Evolutionary conservation across 169 alveolate species (phyloP).

Genomic region (Hammondia hammondi): DNA sequence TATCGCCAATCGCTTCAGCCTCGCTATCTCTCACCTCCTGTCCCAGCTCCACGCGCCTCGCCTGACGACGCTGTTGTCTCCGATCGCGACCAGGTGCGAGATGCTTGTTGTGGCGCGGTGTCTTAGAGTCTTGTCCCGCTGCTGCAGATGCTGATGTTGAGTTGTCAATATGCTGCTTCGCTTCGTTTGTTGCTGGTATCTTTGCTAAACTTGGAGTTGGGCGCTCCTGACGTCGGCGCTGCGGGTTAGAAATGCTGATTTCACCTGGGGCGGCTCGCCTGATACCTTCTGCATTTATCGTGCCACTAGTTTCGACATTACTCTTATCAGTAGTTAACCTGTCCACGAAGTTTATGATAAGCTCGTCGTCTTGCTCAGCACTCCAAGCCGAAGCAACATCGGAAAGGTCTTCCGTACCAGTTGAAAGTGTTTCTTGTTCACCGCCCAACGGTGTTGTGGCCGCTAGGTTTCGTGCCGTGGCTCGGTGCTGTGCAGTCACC

Average conservation of each 20-base stretch:
- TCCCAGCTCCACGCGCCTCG: conserved; percentile 8
- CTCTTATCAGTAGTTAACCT: neutral
- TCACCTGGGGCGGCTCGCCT: conserved; percentile 14
- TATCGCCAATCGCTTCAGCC: conserved; percentile 4
- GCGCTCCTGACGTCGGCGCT: conserved; percentile 34
- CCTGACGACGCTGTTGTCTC: conserved; percentile 24
- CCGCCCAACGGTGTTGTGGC: neutral
- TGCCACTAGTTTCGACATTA: neutral
- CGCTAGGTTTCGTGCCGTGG: neutral
- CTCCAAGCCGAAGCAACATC: neutral
- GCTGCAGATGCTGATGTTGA: neutral
- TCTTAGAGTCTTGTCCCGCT: neutral
- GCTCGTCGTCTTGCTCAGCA: conserved; percentile 10
- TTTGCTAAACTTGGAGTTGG: neutral
- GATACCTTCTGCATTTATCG: neutral
- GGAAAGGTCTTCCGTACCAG: neutral
- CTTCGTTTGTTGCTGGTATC: neutral
- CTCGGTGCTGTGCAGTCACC: neutral
- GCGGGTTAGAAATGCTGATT: neutral
- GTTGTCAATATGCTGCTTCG: neutral
- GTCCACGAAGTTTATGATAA: neutral
- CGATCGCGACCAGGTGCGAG: neutral
- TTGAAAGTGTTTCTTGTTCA: neutral
- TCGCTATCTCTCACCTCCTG: conserved; percentile 35
- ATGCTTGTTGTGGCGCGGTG: neutral